Percentiles rank a stretch among this genome's conserved stretches.
phyloP scores from a whole-genome alignment of 2,329 filamentous ascomycete species.

The Alternaria angustiovoidea region DNA sequence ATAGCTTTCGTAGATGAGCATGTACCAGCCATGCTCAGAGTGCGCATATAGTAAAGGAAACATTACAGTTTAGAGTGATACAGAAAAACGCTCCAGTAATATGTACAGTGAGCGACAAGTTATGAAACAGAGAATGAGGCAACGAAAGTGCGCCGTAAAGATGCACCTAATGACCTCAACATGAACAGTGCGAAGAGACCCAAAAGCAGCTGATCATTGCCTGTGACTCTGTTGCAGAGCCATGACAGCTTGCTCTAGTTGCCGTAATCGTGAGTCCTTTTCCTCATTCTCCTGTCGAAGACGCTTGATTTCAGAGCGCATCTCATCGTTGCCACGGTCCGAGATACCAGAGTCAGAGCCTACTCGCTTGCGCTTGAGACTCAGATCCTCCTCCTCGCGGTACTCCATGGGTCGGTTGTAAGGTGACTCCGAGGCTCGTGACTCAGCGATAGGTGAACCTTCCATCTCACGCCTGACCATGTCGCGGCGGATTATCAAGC shows the following conservation, averaged over 20 bases:
- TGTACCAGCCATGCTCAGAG: conserved; percentile 31
- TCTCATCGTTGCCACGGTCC: conserved; percentile 40
- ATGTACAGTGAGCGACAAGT: conserved; percentile 17
- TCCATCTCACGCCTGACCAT: conserved; percentile 27
- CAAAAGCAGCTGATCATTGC: conserved; percentile 9
- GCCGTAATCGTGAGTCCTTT: conserved; percentile 49
- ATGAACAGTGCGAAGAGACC: neutral
- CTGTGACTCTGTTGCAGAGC: conserved; percentile 43
- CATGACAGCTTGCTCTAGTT: conserved; percentile 48
- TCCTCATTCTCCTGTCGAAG: conserved; percentile 53
- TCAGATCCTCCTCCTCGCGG: conserved; percentile 35
- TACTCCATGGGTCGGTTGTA: conserved; percentile 35
- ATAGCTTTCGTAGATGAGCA: conserved; percentile 22
- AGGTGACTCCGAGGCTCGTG: conserved; percentile 35
- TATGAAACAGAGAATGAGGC: conserved; percentile 26
- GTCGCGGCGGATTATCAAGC: conserved; percentile 41
- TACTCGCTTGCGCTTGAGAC: conserved; percentile 46
- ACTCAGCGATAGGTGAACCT: conserved; percentile 30
- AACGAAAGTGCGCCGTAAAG: neutral
- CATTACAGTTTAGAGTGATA: conserved; percentile 17
- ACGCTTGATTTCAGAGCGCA: conserved; percentile 52
- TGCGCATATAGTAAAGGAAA: conserved; percentile 5
- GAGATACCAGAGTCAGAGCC: conserved; percentile 36
- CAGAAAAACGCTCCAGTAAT: conserved; percentile 7
- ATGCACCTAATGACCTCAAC: neutral